Evolutionary conservation across 306 rosid genomes (phyloP).

Genomic region (Sophora flavescens): DNA sequence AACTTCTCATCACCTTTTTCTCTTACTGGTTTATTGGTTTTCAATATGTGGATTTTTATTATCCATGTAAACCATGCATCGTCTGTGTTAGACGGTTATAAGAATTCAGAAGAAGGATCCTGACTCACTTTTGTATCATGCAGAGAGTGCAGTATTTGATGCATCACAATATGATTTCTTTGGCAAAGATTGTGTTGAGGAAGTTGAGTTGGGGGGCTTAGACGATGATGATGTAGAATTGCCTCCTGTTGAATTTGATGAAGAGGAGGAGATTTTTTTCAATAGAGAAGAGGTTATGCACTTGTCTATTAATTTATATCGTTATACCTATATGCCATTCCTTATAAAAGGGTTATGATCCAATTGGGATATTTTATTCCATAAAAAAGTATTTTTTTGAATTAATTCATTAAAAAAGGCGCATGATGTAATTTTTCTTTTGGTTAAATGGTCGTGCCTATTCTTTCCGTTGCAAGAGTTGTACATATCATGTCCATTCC

Average conservation of each 20-base stretch:
- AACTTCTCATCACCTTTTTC: not conserved
- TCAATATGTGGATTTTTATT: not conserved
- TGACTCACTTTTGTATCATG: constrained; percentile 45
- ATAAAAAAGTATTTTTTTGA: not conserved
- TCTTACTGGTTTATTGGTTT: not conserved
- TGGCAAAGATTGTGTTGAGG: constrained; percentile 78
- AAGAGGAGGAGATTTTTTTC: constrained; percentile 76
- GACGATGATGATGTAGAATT: constrained; percentile 61
- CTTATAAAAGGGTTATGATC: constrained; percentile 2
- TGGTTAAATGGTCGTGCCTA: not conserved
- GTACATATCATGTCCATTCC: not conserved
- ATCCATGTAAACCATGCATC: not conserved
- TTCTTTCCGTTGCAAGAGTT: not conserved
- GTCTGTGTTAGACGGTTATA: not conserved
- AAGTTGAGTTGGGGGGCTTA: constrained; percentile 91
- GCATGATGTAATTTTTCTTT: constrained; percentile 4
- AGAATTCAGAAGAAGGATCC: not conserved
- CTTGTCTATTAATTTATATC: not conserved
- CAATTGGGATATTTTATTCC: not conserved
- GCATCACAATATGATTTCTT: constrained; percentile 95
- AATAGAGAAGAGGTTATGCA: constrained; percentile 69
- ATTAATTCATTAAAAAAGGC: not conserved
- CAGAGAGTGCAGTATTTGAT: constrained; percentile 73
- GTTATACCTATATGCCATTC: not conserved
- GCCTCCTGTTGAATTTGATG: constrained; percentile 63